A percentile compares a stretch with the other conserved stretches of the same genome.
Conservation (phyloP, 2,329 filamentous ascomycete species). For the Alternaria novae-zelandiae region DNA sequence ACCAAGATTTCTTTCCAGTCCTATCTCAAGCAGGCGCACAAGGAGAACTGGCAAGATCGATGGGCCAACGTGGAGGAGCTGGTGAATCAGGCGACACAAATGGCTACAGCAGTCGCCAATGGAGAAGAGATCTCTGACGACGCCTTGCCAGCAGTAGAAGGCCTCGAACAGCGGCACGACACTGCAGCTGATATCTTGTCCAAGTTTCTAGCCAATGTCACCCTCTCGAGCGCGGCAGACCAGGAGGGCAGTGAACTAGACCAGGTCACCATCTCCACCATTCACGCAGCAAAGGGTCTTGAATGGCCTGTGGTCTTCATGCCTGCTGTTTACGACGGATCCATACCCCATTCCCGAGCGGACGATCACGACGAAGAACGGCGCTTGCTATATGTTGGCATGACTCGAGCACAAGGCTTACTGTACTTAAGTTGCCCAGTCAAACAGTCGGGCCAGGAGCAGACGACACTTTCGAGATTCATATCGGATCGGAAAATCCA, state of each 20-base stretch:
- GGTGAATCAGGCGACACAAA: constrained; percentile 78
- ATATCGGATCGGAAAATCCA: constrained; percentile 64
- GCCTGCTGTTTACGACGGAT: constrained; percentile 86
- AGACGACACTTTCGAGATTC: constrained; percentile 75
- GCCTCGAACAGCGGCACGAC: constrained; percentile 65
- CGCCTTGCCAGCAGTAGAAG: constrained; percentile 70
- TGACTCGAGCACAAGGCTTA: constrained; percentile 88
- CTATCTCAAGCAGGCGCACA: constrained; percentile 74
- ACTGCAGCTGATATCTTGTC: constrained; percentile 70
- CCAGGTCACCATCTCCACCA: constrained; percentile 89
- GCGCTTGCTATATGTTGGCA: constrained; percentile 89
- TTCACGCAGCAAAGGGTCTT: constrained; percentile 92
- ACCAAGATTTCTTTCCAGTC: constrained; percentile 74
- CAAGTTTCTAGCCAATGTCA: constrained; percentile 86
- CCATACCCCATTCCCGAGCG: constrained; percentile 84
- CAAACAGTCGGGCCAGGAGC: constrained; percentile 67
- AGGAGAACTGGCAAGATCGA: constrained; percentile 69
- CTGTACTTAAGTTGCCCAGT: constrained; percentile 84
- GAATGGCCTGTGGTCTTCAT: constrained; percentile 98
- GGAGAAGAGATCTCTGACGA: constrained; percentile 54
- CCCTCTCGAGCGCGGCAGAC: constrained; percentile 73
- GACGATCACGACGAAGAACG: constrained; percentile 90
- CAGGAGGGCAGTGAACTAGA: constrained; percentile 63
- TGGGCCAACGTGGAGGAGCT: constrained; percentile 93
- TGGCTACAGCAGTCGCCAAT: constrained; percentile 57